These are phyloP conservation scores for Nitzschia putrida DNA, from an alignment of 108 stramenopile genomes.

Conservation along the genomic window DNA sequence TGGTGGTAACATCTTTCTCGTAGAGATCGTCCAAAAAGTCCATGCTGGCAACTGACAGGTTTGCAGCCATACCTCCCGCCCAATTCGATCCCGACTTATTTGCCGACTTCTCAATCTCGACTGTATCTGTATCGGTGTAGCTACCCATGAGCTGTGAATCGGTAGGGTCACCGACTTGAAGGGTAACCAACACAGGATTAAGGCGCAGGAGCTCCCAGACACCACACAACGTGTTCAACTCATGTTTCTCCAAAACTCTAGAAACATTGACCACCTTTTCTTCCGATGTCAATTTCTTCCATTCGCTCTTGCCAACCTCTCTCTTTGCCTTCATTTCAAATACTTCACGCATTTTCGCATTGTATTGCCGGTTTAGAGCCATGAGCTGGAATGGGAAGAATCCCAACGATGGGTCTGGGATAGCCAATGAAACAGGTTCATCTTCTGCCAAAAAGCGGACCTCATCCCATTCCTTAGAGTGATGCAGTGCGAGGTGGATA, in stretches of 20 bases:
- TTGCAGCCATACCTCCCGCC: neutral
- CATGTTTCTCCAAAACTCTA: conserved; percentile 19
- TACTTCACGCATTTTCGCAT: conserved; percentile 2
- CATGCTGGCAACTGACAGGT: conserved; percentile 21
- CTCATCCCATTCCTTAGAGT: conserved; percentile 35
- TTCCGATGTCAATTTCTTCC: neutral
- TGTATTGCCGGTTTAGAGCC: conserved; percentile 32
- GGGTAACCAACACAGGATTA: conserved; percentile 28
- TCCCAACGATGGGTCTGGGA: conserved; percentile 18
- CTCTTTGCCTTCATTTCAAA: conserved; percentile 24
- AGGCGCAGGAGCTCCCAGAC: conserved; percentile 28
- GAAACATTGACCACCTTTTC: conserved; percentile 19
- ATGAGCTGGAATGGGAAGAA: conserved; percentile 45
- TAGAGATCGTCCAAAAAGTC: conserved; percentile 26
- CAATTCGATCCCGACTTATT: conserved; percentile 6
- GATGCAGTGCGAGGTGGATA: conserved; percentile 28
- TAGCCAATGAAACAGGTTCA: conserved; percentile 28
- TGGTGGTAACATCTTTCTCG: conserved; percentile 8
- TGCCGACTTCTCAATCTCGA: neutral
- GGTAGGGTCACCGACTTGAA: neutral
- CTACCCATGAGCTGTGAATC: neutral
- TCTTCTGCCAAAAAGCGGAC: conserved; percentile 21
- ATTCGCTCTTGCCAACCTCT: conserved; percentile 9
- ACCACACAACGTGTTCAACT: conserved; percentile 16
- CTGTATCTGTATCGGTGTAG: neutral